Base-by-base conservation (phyloP, 148 eudicot genomes). In the Fagopyrum tataricum region DNA sequence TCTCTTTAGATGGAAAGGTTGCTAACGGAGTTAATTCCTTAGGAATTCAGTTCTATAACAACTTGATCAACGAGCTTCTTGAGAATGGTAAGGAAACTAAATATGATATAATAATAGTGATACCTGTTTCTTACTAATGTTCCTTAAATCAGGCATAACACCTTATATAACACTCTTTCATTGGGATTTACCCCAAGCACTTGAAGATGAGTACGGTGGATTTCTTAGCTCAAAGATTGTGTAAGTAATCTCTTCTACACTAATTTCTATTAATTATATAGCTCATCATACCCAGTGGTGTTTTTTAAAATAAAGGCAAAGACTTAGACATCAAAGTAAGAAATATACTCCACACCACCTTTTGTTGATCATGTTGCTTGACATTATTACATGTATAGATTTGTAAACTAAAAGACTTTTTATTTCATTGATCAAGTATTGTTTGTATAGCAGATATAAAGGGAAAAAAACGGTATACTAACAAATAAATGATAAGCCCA, bases 201-300 rank as follows among this genome's bases (percentile, higher is more conserved):
- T 73, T 56, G 75, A 73, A 56, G 67, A 73, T 8, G 75, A 73
- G 39, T 73, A 73, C 18, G 75, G 75, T 31, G 75, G 75, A 73
- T 37, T 73, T 2, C 23, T 44, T 15, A 42, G 67, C 69, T 14
- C 47, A 10, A 20, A 61, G 8, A 21, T 74, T 37, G 76, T 74
- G 76, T 61, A 74, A 61, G 76, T 73, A 12, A 17, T 40, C 14
- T 39, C 41, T 64, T 39, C 40, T 4, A 62, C 68, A 23, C 17
- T n/a, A n/a, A n/a, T n/a, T 10, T 6, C 40, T 4, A 2, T 17
- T 53, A 6, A 15, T 17, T 12, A 20, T 44, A 9, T 4, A 52
- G 6, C n/a, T n/a, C n/a, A n/a, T 40, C 56, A 7, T 1, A 11
- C 59, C 40, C 49, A 73, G 76, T 24, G 49, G 59, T 73, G 76